Evolutionary conservation across 164 flowering plant genomes (phyloP), one percentile per base, ranked within the genome.

Genomic region (Piper longum): DNA sequence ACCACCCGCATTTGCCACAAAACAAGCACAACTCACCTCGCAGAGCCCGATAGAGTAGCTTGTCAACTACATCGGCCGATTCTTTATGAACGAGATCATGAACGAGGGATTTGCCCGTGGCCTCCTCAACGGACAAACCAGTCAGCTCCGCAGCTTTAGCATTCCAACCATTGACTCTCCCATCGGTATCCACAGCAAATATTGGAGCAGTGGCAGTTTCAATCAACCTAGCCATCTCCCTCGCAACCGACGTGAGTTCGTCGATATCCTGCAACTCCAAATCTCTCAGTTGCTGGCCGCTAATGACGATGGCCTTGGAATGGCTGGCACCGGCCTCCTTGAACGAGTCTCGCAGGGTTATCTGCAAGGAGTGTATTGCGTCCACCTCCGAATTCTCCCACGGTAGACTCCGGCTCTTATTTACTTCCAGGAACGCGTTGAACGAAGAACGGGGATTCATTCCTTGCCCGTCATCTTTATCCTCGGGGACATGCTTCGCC

Each of bases 401-500:
- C 3, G 74, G 74, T 56, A 68, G 36, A 68, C 74, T 74, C 59
- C 60, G 45, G 52, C 64, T 56, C 41, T 71, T 74, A 14, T 65
- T 74, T 36, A 71, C 74, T 60, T 74, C 77, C 6, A 74, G 67
- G 41, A 71, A 71, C 17, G 74, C 72, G 71, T 71, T 71, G 59
- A 74, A 74, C 17, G 77, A 74, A 3, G 77, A 71, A 17, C 74
- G 59, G 1, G 74, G 77, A 59, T 74, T 72, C 77, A 74, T 74
- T 18, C 52, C 51, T 18, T 60, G 62, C 17, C 75, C 66, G 55
- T 68, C 74, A 62, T 67, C 76, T 56, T 69, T 69, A 55, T 69
- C 71, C 41, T 66, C 56, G 0, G 71, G 70, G 43, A 65, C 66
- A 57, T 76, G 74, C 51, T 76, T 73, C 7, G 74, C 79, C 48